A percentile compares a stretch with the other conserved stretches of the same genome.
These are phyloP conservation scores for Musa acuminata DNA, from an alignment of 176 grass and related monocot genomes.

Conservation along the genomic window DNA sequence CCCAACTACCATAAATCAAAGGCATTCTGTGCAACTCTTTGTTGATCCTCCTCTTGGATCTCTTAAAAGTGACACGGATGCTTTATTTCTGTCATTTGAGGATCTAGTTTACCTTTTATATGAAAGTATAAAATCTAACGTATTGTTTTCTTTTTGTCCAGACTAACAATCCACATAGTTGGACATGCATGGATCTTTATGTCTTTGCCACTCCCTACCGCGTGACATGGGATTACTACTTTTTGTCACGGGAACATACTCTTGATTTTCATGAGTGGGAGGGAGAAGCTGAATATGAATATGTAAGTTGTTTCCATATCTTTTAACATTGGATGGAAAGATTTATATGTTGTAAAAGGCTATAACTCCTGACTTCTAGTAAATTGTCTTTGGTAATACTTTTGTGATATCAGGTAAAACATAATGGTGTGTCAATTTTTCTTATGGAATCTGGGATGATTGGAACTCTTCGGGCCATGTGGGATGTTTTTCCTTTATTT, in stretches of 20 bases:
- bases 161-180: conserved; percentile 76
- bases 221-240: conserved; percentile 95
- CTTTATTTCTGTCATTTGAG: not conserved
- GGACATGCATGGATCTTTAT: conserved; percentile 96
- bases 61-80: too few species aligned
- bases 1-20: too few species aligned
- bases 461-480: conserved; percentile 87
- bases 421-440: conserved; percentile 87
- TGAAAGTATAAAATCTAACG: not conserved
- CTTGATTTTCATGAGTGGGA: conserved; percentile 87
- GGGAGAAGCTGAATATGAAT: conserved; percentile 80
- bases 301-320: conserved; percentile 46
- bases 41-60: too few species aligned
- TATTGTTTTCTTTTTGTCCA: conserved; percentile 17
- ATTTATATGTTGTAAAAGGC: conserved; percentile 10
- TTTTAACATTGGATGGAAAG: conserved; percentile 2
- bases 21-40: too few species aligned
- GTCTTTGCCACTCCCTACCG: conserved; percentile 90
- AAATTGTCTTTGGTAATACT: conserved; percentile 12
- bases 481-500: conserved; percentile 91
- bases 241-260: conserved; percentile 79
- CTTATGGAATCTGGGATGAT: conserved; percentile 96
- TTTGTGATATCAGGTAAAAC: conserved; percentile 60
- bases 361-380: conserved; percentile 9
- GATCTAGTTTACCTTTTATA: not conserved